Percentiles rank a stretch among this genome's conserved stretches.
Evolutionary conservation across 1,284 basidiomycete species (phyloP).

Genomic region (Sphagnurus paluster): DNA sequence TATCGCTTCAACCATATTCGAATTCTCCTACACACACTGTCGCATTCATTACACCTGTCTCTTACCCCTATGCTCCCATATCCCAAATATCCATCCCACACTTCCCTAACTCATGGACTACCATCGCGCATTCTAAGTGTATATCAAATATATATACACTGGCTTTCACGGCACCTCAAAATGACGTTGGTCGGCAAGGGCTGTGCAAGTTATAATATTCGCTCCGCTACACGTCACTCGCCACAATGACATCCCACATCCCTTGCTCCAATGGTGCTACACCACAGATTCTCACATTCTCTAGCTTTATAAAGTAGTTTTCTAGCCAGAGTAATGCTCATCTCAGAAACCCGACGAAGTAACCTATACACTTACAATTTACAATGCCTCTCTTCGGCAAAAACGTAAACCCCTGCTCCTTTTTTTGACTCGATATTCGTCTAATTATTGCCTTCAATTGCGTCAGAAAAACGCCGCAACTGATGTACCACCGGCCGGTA

Average conservation of each 20-base stretch:
- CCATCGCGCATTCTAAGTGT: conserved; percentile 5
- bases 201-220: background rate
- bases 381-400: conserved; percentile 10
- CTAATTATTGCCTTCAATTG: no score
- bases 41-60: background rate
- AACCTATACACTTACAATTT: background rate
- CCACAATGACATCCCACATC: no score
- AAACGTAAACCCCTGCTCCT: no score
- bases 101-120: conserved; percentile 2
- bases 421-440: no score
- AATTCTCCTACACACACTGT: no score
- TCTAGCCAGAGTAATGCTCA: background rate
- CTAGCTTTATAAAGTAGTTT: background rate
- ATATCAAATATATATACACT: conserved; percentile 9
- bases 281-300: no score
- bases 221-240: no score
- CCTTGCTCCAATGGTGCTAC: no score
- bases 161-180: background rate
- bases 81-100: background rate
- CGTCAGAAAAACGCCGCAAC: no score
- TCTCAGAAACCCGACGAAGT: background rate
- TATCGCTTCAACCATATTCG: no score
- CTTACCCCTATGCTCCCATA: background rate
- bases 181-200: background rate
- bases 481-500: no score